Percentiles rank a stretch among this genome's conserved stretches.
phyloP scores from a whole-genome alignment of 108 stramenopile species.

The Pseudonitzschia multiseries region DNA sequence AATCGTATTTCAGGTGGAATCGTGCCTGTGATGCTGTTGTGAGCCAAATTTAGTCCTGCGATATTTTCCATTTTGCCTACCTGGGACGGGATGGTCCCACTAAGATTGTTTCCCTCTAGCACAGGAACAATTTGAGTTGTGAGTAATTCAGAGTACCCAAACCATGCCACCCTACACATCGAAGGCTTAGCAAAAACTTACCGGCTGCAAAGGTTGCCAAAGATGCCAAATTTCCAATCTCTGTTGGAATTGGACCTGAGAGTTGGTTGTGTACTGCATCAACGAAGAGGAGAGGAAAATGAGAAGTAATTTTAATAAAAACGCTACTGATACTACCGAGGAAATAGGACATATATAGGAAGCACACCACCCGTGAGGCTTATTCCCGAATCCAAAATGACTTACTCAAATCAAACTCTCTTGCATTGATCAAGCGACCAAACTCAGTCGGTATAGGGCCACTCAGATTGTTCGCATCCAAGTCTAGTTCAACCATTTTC shows the following conservation, averaged over 20 bases:
- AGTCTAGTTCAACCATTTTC: neutral
- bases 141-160: neutral
- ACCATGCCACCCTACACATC: no score
- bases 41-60: neutral
- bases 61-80: neutral
- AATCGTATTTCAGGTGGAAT: neutral
- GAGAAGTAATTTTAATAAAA: neutral
- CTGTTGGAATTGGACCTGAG: conserved; percentile 20
- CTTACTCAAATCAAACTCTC: conserved; percentile 40
- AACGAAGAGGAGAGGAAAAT: neutral
- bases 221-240: neutral
- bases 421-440: conserved; percentile 43
- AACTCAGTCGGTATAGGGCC: conserved; percentile 54
- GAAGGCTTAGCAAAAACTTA: neutral
- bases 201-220: neutral
- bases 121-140: neutral
- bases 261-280: conserved; percentile 1
- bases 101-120: neutral
- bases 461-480: conserved; percentile 7
- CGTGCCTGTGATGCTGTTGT: neutral
- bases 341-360: neutral
- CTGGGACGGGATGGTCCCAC: neutral
- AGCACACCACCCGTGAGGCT: neutral
- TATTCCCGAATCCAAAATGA: neutral
- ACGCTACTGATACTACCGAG: no score